Evolutionary conservation across 2,329 filamentous ascomycete genomes (phyloP).

Genomic region (Cyanodermella asteris): DNA sequence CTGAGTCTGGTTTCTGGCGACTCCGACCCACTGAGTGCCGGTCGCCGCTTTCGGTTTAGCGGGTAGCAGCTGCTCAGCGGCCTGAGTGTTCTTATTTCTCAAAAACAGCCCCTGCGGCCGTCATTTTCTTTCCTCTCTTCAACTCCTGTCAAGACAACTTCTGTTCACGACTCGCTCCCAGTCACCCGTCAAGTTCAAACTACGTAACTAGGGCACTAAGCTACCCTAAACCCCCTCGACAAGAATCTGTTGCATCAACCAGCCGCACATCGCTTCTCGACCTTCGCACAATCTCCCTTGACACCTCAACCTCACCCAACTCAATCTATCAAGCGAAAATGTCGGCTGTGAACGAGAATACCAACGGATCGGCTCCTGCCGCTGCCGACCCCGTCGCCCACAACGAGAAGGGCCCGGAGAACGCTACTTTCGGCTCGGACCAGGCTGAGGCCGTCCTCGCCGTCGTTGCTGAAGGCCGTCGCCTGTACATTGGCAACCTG

Average conservation of each 20-base stretch:
- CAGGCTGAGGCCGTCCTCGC: constrained; percentile 82
- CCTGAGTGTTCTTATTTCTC: too few relatives aligned
- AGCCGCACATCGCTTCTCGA: constrained; percentile 16
- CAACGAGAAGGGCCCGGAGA: constrained; percentile 31
- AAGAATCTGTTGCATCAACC: constrained; percentile 21
- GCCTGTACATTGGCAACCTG: constrained; percentile 99
- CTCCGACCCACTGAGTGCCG: too few relatives aligned
- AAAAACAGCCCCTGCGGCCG: too few relatives aligned
- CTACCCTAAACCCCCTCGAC: constrained; percentile 57
- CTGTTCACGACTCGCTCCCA: constrained; percentile 9
- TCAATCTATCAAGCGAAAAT: constrained; percentile 43
- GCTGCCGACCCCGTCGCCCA: constrained; percentile 26
- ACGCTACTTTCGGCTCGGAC: constrained; percentile 50
- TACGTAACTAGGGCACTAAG: constrained; percentile 62
- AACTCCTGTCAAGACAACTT: constrained; percentile 6
- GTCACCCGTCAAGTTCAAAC: constrained; percentile 10
- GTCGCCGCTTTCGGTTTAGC: too few relatives aligned
- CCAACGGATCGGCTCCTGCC: constrained; percentile 44
- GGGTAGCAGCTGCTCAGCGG: too few relatives aligned
- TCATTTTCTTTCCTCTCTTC: background rate
- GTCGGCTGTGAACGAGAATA: constrained; percentile 63
- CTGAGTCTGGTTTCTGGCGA: too few relatives aligned
- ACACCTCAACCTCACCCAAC: constrained; percentile 31
- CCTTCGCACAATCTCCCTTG: constrained; percentile 13
- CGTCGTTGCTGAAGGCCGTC: constrained; percentile 94